phyloP scores from a whole-genome alignment of 768 basidiomycete genomes.

The Agaricus bisporus region DNA sequence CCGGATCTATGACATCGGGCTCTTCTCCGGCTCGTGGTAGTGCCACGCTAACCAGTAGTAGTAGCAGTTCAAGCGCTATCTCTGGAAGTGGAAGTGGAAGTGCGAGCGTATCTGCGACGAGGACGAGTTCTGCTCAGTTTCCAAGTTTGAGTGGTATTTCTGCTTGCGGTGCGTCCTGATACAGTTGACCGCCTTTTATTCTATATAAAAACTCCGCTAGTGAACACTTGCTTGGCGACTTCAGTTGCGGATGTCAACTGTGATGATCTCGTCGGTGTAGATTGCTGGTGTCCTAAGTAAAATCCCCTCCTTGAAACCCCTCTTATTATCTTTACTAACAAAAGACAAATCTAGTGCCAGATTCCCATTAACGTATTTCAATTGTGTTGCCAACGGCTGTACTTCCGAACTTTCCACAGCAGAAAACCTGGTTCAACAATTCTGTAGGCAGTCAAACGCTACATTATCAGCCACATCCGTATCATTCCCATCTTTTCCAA shows the following conservation, averaged over 20 bases:
- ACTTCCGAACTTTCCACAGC: constrained; percentile 28
- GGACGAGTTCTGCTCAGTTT: constrained; percentile 28
- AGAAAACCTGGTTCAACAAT: constrained; percentile 40
- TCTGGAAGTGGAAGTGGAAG: constrained; percentile 1
- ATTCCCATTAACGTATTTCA: constrained; percentile 31
- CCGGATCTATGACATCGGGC: constrained; percentile 4
- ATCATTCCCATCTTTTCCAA: constrained; percentile 26
- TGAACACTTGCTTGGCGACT: constrained; percentile 36
- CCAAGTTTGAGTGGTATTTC: constrained; percentile 32
- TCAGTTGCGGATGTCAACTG: constrained; percentile 35
- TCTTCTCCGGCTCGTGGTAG: not conserved
- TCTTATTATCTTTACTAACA: not conserved
- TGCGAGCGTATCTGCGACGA: constrained; percentile 6
- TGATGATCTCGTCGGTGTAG: constrained; percentile 36
- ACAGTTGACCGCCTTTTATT: too few species aligned
- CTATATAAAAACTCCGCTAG: constrained; percentile 18
- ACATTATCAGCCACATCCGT: constrained; percentile 22
- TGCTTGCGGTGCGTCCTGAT: constrained; percentile 28
- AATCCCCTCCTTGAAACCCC: constrained; percentile 7
- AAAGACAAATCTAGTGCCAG: constrained; percentile 17
- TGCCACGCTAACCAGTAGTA: not conserved
- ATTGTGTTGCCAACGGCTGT: constrained; percentile 32
- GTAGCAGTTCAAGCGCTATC: not conserved
- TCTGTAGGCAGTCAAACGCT: constrained; percentile 35
- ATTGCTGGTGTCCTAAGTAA: constrained; percentile 42